Evolutionary conservation across 2,329 filamentous ascomycete species (phyloP).

Genomic region (Fusarium nematophilum): DNA sequence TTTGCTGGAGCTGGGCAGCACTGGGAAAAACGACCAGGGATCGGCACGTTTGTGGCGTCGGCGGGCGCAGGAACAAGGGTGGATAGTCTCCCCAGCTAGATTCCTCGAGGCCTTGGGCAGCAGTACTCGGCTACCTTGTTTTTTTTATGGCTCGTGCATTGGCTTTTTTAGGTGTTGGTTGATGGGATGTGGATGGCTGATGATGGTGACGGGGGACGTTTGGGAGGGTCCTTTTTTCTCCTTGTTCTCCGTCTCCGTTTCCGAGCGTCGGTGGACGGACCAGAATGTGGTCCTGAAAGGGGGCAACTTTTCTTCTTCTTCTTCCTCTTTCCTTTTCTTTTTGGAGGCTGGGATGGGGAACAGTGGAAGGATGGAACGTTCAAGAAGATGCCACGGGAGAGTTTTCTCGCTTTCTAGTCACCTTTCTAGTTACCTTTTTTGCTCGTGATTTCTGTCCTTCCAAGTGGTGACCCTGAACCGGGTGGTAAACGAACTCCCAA

Average conservation of each 20-base stretch:
- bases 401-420: neutral
- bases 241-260: conserved; percentile 9
- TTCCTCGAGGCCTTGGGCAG: neutral
- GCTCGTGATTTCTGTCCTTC: neutral
- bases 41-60: conserved; percentile 33
- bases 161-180: too few relatives aligned
- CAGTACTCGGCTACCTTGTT: neutral
- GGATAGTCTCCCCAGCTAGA: conserved; percentile 6
- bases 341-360: conserved; percentile 1
- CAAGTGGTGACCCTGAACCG: neutral
- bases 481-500: too few relatives aligned
- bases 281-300: conserved; percentile 27
- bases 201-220: neutral
- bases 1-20: conserved; percentile 1
- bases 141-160: too few relatives aligned
- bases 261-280: conserved; percentile 27
- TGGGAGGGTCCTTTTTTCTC: conserved; percentile 5
- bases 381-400: neutral
- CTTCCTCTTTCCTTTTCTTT: conserved; percentile 5
- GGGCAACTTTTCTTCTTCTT: conserved; percentile 14
- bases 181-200: too few relatives aligned
- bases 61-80: conserved; percentile 26
- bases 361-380: neutral
- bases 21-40: neutral
- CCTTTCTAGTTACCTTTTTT: neutral